These are phyloP conservation scores for Volutella citrinella DNA, from an alignment of 2,329 filamentous ascomycete genomes.

Conservation along the genomic window DNA sequence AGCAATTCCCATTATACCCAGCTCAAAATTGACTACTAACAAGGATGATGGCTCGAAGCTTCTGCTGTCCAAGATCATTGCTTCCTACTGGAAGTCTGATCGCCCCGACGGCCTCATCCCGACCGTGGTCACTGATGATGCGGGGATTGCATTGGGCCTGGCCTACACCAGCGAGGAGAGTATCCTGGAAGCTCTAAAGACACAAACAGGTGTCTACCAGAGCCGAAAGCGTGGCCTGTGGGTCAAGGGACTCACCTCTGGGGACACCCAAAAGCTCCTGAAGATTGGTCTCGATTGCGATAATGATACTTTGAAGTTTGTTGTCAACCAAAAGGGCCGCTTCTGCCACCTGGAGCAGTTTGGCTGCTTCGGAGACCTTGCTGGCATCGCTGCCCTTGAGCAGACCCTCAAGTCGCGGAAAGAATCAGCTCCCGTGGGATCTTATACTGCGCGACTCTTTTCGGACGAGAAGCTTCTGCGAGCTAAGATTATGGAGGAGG, in stretches of 20 bases:
- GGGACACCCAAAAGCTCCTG: slow-evolving; percentile 87
- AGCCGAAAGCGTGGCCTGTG: slow-evolving; percentile 93
- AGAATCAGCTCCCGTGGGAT: slow-evolving; percentile 77
- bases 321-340: slow-evolving; percentile 82
- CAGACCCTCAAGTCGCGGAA: slow-evolving; percentile 83
- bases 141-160: slow-evolving; percentile 78
- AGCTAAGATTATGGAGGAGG: slow-evolving; percentile 98
- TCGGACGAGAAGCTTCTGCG: slow-evolving; percentile 84
- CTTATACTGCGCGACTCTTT: slow-evolving; percentile 91
- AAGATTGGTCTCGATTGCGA: slow-evolving; percentile 88
- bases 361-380: slow-evolving; percentile 86
- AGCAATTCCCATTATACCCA: slow-evolving; percentile 73
- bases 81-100: slow-evolving; percentile 76
- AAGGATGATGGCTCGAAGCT: slow-evolving; percentile 54
- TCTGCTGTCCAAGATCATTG: slow-evolving; percentile 67
- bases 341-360: slow-evolving; percentile 95
- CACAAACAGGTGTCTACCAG: slow-evolving; percentile 82
- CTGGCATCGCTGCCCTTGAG: slow-evolving; percentile 79
- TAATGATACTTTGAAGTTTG: slow-evolving; percentile 85
- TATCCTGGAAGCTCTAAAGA: slow-evolving; percentile 79
- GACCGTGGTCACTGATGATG: slow-evolving; percentile 87
- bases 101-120: slow-evolving; percentile 79
- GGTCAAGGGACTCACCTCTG: slow-evolving; percentile 95
- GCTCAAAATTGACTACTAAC: slow-evolving; percentile 66
- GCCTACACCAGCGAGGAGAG: slow-evolving; percentile 95